Base-by-base conservation (phyloP, 2,329 filamentous ascomycete species). In the Ophiostoma perfectum region DNA sequence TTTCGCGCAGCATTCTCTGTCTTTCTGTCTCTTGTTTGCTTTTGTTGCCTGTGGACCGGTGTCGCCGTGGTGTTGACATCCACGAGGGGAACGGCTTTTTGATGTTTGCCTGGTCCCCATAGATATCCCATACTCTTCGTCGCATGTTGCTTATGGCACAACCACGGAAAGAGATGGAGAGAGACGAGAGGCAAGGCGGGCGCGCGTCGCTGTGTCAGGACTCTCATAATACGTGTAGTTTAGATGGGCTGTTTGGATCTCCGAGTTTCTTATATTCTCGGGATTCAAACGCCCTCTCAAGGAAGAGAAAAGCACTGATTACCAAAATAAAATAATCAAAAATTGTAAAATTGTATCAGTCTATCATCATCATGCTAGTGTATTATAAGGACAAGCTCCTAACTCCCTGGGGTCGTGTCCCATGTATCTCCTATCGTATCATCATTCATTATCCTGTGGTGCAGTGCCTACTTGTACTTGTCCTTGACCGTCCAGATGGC, bases 41-140 rank as follows among this genome's bases (percentile, higher is more conserved):
- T 47, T 27, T 55, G 62, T 58, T 14, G 11, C 27, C 55, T 12
- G 2, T 14, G 2, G n/a, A 60, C 58, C 52, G 18, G 36, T 39
- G 52, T 60, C 66, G 79, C 81, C 84, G 81, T 85, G 85, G 84
- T 83, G 82, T 84, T 86, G 86, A 88, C 86, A 88, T 86, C 82
- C 84, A 88, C 87, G 87, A 84, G 87, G 85, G 82, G 87, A 88
- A 90, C 87, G 87, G 87, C 87, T 78, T 77, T 79, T 38, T 76
- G 73, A 58, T 66, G 65, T 27, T 80, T 80, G 84, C 85, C 85
- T 87, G 85, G 84, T 88, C 85, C 82, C 84, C 83, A 87, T 78
- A 65, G 66, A 70, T 81, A 81, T 79, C 74, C 79, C 60, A 63
- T 63, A 63, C 79, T 78, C 78, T 78, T 79, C 82, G 81, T 82